Evolutionary conservation across 2,329 filamentous ascomycete species (phyloP), one percentile per base, ranked within the genome.

Genomic region (Aspergillus novofumigatus): DNA sequence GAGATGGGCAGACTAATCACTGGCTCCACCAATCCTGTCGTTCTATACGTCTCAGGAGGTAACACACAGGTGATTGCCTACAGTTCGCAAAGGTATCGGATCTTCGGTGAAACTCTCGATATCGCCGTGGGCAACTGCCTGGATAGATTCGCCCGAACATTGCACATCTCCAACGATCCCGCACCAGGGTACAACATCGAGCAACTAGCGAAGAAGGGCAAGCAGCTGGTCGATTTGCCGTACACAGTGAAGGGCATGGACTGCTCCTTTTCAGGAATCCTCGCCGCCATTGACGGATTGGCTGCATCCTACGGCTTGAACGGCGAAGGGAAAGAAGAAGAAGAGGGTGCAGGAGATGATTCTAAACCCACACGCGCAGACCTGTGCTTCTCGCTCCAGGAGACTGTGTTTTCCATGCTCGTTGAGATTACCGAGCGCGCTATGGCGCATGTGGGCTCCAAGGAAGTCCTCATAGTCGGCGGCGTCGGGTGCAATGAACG

Each of bases 211-310:
- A 87, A 89, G 73, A 86, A 87, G 54, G 85, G 85, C 0, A 84
- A 81, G 48, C 77, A 86, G 23, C 78, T 99, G 42, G 80, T 97
- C 20, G 93, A 97, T 64, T 79, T 99, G 28, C 94, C 94, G 1
- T 99, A 99, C 70, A 86, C 92, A 2, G 94, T 99, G 62, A 99
- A 99, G 76, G 94, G 94, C 52, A 99, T 99, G 94, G 94, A 99
- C 74, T 96, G 92, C 68, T 94, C 90, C 25, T 97, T 99, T 76
- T 92, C 90, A 2, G 94, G 94, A 1, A 96, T 99, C 62, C 79
- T 99, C 28, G 91, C 90, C 0, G 84, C 85, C 4, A 88, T 93
- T 11, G 94, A 99, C 71, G 81, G 87, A 38, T 80, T 96, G 49
- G 93, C 92, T 1, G 84, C 81, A 9, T 60, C 66, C n/a, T 69